Evolutionary conservation across 2,329 filamentous ascomycete genomes (phyloP).

Genomic region (Orbilia blumenaviensis): DNA sequence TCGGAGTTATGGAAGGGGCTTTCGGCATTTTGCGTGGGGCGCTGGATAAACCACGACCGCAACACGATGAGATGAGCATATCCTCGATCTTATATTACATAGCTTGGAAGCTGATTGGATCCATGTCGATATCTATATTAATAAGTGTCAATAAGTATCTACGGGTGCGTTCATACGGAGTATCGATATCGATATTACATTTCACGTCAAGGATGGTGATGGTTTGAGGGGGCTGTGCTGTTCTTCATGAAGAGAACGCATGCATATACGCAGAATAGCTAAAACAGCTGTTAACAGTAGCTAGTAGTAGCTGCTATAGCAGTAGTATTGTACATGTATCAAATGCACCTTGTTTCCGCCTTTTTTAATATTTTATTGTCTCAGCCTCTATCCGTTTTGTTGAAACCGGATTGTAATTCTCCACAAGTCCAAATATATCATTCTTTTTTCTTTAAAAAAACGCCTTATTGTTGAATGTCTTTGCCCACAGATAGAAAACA

Average conservation of each 20-base stretch:
- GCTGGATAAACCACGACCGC: slow-evolving; percentile 17
- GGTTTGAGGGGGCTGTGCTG: not conserved
- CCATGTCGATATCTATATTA: too few species aligned
- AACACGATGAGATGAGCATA: slow-evolving; percentile 32
- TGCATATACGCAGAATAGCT: too few species aligned
- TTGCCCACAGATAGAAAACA: not conserved
- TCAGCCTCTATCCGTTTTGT: slow-evolving; percentile 51
- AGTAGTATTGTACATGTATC: slow-evolving; percentile 23
- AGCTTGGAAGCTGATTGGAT: too few species aligned
- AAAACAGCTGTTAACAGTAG: too few species aligned
- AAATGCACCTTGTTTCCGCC: not conserved
- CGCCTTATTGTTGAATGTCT: slow-evolving; percentile 45
- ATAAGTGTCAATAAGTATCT: too few species aligned
- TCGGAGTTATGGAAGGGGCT: slow-evolving; percentile 39
- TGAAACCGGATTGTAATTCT: slow-evolving; percentile 32
- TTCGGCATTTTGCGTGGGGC: slow-evolving; percentile 46
- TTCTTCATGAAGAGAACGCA: slow-evolving; percentile 1
- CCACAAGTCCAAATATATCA: not conserved
- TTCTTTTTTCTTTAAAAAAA: too few species aligned
- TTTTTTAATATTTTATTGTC: too few species aligned
- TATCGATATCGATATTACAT: too few species aligned
- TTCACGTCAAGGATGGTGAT: not conserved
- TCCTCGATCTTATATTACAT: too few species aligned
- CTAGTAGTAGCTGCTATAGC: too few species aligned
- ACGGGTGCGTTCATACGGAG: too few species aligned